Evolutionary conservation across 176 grass and related monocot species (phyloP).

Genomic region (Elaeis guineensis): DNA sequence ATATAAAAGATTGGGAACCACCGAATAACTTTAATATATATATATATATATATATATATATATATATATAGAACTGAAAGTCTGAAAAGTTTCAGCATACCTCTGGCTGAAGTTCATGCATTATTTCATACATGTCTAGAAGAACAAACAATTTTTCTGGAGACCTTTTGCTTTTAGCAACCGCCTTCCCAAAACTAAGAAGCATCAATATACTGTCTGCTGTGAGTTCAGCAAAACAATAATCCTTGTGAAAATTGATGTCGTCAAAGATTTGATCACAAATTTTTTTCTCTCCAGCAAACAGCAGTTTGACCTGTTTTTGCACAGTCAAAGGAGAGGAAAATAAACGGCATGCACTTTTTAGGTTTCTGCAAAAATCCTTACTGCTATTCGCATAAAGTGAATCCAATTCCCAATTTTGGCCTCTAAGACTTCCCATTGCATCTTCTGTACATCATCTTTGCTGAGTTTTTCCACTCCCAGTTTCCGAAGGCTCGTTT

Average conservation of each 20-base stretch:
- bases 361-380: slow-evolving; percentile 16
- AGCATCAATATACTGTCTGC: slow-evolving; percentile 63
- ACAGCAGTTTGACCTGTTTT: slow-evolving; percentile 77
- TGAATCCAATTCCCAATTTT: slow-evolving; percentile 98
- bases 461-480: slow-evolving; percentile 79
- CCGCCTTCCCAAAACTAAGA: slow-evolving; percentile 90
- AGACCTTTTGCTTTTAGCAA: slow-evolving; percentile 93
- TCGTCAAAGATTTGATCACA: slow-evolving; percentile 81
- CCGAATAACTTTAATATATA: too few relatives aligned
- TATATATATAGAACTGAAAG: background rate
- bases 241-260: slow-evolving; percentile 55
- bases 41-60: too few relatives aligned
- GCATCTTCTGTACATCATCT: slow-evolving; percentile 98
- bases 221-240: slow-evolving; percentile 79
- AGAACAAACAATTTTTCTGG: slow-evolving; percentile 93
- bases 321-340: slow-evolving; percentile 9
- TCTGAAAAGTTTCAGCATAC: slow-evolving; percentile 24
- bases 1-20: too few relatives aligned
- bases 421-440: slow-evolving; percentile 88
- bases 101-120: slow-evolving; percentile 80
- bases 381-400: slow-evolving; percentile 83
- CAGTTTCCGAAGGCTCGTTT: slow-evolving; percentile 65
- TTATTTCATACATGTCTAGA: slow-evolving; percentile 96
- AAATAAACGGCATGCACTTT: slow-evolving; percentile 5
- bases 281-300: slow-evolving; percentile 79